Evolutionary conservation across 2,329 filamentous ascomycete genomes (phyloP), one percentile per base, ranked within the genome.

Genomic region (Ceratocystis harringtonii): DNA sequence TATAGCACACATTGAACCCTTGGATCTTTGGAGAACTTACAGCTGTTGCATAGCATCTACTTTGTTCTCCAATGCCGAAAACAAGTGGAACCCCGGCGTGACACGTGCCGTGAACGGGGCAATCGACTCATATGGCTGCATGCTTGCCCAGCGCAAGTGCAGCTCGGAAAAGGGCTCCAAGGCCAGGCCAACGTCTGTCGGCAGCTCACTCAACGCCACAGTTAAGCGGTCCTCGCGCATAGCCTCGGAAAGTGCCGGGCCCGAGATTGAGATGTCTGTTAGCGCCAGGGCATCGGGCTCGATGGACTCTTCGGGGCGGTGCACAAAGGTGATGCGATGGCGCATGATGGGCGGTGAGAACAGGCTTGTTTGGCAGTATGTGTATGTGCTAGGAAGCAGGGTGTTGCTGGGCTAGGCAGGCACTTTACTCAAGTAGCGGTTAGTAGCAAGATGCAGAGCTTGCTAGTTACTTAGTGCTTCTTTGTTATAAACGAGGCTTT

Each of bases 201-300:
- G 88, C 50, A 96, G 80, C 76, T 95, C 90, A 61, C 85, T 79
- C 22, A 91, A 76, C 45, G 81, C 80, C 68, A 94, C 75, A 0
- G 90, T 96, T 69, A 92, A 75, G 67, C 87, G 84, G 72, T 94
- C 89, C 75, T 97, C 89, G 69, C 89, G 86, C 15, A 84, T 84
- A 22, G 87, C 87, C 62, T 82, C 74, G 1, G 62, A 61, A 52
- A 94, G 73, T 41, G 77, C 74, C 0, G 81, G 79, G 1, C 80
- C 81, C 1, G 78, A 78, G 64, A 95, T 75, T 2, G 79, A 78
- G 60, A 78, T 76, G 55, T 78, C 76, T 57, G 77, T 77, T 55
- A 95, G 75, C 12, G 80, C 74, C 63, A 95, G 75, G 58, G 82
- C 77, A 1, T 81, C 76, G 0, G 88, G 86, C 63, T 88, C 83